Conservation (phyloP, 2,329 filamentous ascomycete species). For the Trichoderma aggressivum region DNA sequence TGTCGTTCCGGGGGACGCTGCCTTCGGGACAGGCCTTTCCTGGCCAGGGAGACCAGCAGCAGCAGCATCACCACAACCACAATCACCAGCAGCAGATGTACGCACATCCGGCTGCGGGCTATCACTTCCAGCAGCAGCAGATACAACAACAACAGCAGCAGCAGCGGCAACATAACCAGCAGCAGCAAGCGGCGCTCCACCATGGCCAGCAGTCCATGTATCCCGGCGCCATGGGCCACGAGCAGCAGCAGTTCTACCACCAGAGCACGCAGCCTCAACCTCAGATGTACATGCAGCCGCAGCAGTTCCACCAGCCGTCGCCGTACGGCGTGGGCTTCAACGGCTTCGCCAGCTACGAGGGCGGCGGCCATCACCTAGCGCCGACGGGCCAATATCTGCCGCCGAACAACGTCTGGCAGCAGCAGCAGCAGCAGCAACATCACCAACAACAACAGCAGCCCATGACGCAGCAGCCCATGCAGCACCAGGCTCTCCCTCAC, state of each 20-base stretch:
- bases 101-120: neutral
- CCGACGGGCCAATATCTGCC: conserved; percentile 15
- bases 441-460: conserved; percentile 22
- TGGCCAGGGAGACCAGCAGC: conserved; percentile 34
- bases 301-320: conserved; percentile 23
- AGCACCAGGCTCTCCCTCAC: conserved; percentile 26
- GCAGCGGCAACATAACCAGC: conserved; percentile 22
- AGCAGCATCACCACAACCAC: conserved; percentile 27
- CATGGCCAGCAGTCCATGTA: conserved; percentile 23
- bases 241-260: conserved; percentile 27
- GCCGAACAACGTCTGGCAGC: conserved; percentile 15
- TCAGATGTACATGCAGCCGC: conserved; percentile 24
- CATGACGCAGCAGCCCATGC: conserved; percentile 23
- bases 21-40: conserved; percentile 40
- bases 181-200: conserved; percentile 23
- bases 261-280: conserved; percentile 22
- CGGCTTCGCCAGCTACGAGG: conserved; percentile 15
- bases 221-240: conserved; percentile 15
- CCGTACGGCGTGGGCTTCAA: conserved; percentile 15
- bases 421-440: conserved; percentile 22
- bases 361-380: conserved; percentile 21
- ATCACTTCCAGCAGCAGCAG: conserved; percentile 25
- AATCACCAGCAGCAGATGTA: neutral
- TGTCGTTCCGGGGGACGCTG: conserved; percentile 38
- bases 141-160: conserved; percentile 26